A percentile compares a stretch with the other conserved stretches of the same genome.
Evolutionary conservation across 1,284 basidiomycete genomes (phyloP).

Genomic region (Bothia castanella): DNA sequence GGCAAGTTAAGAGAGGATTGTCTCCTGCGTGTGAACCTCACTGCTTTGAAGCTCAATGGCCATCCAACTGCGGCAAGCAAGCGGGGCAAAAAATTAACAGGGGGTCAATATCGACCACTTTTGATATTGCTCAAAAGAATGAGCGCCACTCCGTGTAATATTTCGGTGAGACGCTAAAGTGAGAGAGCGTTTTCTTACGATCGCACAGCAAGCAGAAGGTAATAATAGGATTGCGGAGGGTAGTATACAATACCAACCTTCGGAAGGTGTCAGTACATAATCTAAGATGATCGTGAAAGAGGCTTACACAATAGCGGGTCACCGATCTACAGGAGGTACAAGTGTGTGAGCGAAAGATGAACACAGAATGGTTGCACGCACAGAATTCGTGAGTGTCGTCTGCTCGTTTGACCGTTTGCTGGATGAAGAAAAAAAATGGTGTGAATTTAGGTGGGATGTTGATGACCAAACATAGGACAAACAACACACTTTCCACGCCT

Average conservation of each 20-base stretch:
- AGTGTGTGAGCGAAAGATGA: background rate
- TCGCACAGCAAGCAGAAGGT: conserved; percentile 18
- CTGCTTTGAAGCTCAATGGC: conserved; percentile 32
- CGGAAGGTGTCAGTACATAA: conserved; percentile 3
- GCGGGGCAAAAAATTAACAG: conserved; percentile 45
- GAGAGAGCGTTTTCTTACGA: conserved; percentile 44
- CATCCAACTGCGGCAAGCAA: conserved; percentile 32
- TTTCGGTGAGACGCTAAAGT: conserved; percentile 76
- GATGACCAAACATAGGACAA: conserved; percentile 39
- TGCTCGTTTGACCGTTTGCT: conserved; percentile 91
- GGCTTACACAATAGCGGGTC: conserved; percentile 23
- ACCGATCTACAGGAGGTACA: conserved; percentile 24
- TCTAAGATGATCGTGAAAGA: background rate
- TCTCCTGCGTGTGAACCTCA: conserved; percentile 60
- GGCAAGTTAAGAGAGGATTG: conserved; percentile 26
- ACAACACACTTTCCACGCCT: conserved; percentile 93
- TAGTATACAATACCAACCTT: conserved; percentile 25
- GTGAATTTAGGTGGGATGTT: conserved; percentile 36
- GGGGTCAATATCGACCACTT: conserved; percentile 15
- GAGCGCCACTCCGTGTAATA: conserved; percentile 61
- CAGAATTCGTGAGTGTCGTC: conserved; percentile 97
- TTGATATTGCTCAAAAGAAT: conserved; percentile 79
- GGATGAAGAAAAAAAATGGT: conserved; percentile 35
- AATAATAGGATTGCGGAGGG: conserved; percentile 30
- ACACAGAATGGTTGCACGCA: conserved; percentile 40